Conservation (phyloP, 2,329 filamentous ascomycete species). For the Coleophoma crateriformis region DNA sequence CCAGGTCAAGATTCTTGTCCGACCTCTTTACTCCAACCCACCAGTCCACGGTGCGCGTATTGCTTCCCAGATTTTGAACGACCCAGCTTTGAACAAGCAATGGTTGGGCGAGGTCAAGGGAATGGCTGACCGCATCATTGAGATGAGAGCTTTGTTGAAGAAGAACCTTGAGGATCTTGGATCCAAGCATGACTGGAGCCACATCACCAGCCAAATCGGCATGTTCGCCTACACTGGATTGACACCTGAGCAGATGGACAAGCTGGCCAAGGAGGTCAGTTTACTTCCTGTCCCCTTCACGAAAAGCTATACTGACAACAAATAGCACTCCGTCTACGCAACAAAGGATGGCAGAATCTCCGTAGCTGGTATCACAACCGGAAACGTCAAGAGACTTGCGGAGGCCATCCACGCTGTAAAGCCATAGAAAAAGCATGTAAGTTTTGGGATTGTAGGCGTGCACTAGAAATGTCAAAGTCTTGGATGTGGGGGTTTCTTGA, state of each 20-base stretch:
- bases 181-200: constrained; percentile 96
- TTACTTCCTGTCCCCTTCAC: constrained; percentile 16
- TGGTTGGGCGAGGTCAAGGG: constrained; percentile 96
- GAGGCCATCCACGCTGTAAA: constrained; percentile 83
- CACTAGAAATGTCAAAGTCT: too few relatives aligned
- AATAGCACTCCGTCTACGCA: constrained; percentile 85
- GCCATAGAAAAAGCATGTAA: constrained; percentile 18
- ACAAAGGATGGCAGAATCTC: constrained; percentile 89
- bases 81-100: constrained; percentile 78
- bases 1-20: constrained; percentile 96
- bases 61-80: constrained; percentile 86
- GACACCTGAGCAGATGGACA: constrained; percentile 84
- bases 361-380: constrained; percentile 76
- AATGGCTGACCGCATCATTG: constrained; percentile 99
- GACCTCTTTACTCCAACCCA: constrained; percentile 96
- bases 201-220: constrained; percentile 98
- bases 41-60: constrained; percentile 95
- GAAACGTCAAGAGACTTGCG: constrained; percentile 74
- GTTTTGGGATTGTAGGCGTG: too few relatives aligned
- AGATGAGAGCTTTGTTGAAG: constrained; percentile 92
- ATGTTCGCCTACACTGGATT: constrained; percentile 99
- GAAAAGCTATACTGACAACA: constrained; percentile 8
- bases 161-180: constrained; percentile 91
- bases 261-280: constrained; percentile 75
- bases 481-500: too few relatives aligned